Conservation (phyloP, 495 filamentous ascomycete genomes). For the Aspergillus steynii region DNA sequence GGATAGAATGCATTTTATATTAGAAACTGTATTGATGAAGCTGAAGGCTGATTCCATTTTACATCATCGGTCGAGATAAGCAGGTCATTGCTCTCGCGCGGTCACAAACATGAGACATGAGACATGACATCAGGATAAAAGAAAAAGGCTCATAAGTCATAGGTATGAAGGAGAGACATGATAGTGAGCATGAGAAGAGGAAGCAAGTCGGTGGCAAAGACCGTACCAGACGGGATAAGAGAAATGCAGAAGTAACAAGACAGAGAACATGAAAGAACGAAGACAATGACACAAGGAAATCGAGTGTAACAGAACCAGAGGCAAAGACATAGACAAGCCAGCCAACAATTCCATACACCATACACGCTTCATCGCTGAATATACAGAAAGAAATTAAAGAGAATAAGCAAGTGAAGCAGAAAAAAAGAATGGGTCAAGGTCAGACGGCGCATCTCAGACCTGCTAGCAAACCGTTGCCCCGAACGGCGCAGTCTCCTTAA, state of each 20-base stretch:
- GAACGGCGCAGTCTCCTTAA: constrained; percentile 70
- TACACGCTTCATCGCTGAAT: constrained; percentile 26
- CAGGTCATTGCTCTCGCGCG: constrained; percentile 1
- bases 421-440: constrained; percentile 2
- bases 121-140: constrained; percentile 8
- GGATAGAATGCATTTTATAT: neutral
- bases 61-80: constrained; percentile 12
- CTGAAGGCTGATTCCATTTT: constrained; percentile 3
- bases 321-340: constrained; percentile 7
- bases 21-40: neutral
- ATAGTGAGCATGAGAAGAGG: constrained; percentile 13
- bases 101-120: constrained; percentile 15
- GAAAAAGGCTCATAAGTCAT: constrained; percentile 11
- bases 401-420: neutral
- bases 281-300: constrained; percentile 14
- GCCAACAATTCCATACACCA: constrained; percentile 22
- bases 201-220: constrained; percentile 15
- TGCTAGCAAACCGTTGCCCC: constrained; percentile 45
- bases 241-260: constrained; percentile 11
- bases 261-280: constrained; percentile 20
- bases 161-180: constrained; percentile 14
- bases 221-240: constrained; percentile 17
- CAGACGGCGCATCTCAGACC: constrained; percentile 11
- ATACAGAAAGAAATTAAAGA: constrained; percentile 10
- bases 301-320: constrained; percentile 5